Evolutionary conservation across 371 early-diverging fungal genomes (phyloP).

Genomic region (Mortierella sp.): DNA sequence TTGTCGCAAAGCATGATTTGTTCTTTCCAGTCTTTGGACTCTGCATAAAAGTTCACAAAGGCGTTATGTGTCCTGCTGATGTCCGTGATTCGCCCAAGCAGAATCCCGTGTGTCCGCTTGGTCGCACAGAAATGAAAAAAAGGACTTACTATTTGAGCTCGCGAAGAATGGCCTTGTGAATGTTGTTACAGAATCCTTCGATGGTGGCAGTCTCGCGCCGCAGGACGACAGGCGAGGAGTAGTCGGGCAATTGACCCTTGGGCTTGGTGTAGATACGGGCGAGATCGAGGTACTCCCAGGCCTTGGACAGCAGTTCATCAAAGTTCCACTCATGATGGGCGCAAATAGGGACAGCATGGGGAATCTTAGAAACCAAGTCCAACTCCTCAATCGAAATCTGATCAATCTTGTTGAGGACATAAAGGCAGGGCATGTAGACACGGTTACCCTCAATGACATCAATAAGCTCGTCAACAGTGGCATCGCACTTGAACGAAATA

Average conservation of each 20-base stretch:
- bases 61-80: background rate
- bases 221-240: slow-evolving; percentile 97
- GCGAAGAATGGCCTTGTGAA: slow-evolving; percentile 96
- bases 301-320: slow-evolving; percentile 97
- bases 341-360: slow-evolving; percentile 98
- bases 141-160: slow-evolving; percentile 91
- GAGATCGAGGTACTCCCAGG: slow-evolving; percentile 86
- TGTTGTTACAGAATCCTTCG: slow-evolving; percentile 98
- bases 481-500: slow-evolving; percentile 90
- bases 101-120: slow-evolving; percentile 79
- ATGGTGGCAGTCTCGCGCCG: slow-evolving; percentile 82
- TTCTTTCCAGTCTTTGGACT: too few relatives aligned
- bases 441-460: slow-evolving; percentile 95
- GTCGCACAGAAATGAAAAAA: slow-evolving; percentile 74
- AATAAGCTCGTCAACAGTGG: slow-evolving; percentile 95
- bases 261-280: slow-evolving; percentile 97
- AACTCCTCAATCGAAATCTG: slow-evolving; percentile 95
- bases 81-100: background rate
- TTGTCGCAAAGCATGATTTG: background rate
- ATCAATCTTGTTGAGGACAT: slow-evolving; percentile 98
- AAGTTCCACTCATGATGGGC: slow-evolving; percentile 99
- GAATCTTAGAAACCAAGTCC: slow-evolving; percentile 96
- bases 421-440: slow-evolving; percentile 86
- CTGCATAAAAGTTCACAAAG: too few relatives aligned
- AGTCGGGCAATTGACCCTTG: slow-evolving; percentile 98